A percentile compares a stretch with the other conserved stretches of the same genome.
These are phyloP conservation scores for Dictyostelium capitatum DNA, from an alignment of 78 protist genomes.

Conservation along the genomic window DNA sequence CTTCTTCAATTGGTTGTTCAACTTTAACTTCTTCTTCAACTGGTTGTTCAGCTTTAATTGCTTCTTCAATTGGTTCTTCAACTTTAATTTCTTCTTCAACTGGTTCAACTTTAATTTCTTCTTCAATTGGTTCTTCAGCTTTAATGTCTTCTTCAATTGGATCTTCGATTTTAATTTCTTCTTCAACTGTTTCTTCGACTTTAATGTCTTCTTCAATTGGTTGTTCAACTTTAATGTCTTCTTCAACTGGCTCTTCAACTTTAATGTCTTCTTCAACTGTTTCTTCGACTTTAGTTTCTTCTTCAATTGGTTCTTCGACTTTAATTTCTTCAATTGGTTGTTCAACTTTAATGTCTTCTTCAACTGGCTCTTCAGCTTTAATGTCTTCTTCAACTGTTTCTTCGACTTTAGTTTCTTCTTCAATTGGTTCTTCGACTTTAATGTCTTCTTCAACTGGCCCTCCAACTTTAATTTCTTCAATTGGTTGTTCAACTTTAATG, in stretches of 20 bases:
- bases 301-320: neutral
- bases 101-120: neutral
- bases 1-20: neutral
- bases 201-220: neutral
- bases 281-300: neutral
- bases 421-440: neutral
- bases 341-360: conserved; percentile 9
- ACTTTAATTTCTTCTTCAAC: neutral
- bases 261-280: neutral
- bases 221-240: neutral
- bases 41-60: neutral
- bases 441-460: neutral
- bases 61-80: neutral
- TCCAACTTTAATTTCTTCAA: neutral
- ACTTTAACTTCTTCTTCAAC: neutral
- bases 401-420: neutral
- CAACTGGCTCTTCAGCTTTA: neutral
- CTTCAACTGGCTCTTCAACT: neutral
- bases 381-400: neutral
- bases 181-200: neutral
- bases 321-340: neutral
- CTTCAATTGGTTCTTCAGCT: neutral
- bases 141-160: neutral
- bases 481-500: neutral
- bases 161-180: neutral